Evolutionary conservation across 2,329 filamentous ascomycete genomes (phyloP).

Genomic region (Penicillium concentricum): DNA sequence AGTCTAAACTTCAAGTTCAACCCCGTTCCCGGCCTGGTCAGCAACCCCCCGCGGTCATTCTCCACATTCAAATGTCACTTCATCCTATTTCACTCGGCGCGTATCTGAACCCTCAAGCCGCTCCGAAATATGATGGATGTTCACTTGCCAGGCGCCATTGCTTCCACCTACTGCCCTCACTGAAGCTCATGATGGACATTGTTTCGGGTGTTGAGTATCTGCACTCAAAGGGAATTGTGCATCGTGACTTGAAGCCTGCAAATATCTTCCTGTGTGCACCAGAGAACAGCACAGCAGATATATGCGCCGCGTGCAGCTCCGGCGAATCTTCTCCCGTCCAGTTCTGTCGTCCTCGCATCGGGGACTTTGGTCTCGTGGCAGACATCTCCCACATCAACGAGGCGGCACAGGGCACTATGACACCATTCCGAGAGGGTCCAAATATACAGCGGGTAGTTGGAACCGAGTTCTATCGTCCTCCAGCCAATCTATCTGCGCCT

Average conservation of each 20-base stretch:
- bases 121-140: constrained; percentile 16
- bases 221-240: constrained; percentile 60
- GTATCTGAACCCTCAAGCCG: constrained; percentile 50
- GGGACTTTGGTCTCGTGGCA: constrained; percentile 66
- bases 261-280: constrained; percentile 63
- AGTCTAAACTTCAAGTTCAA: constrained; percentile 34
- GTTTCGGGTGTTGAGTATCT: constrained; percentile 65
- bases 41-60: constrained; percentile 45
- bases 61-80: constrained; percentile 69
- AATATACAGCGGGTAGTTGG: constrained; percentile 51
- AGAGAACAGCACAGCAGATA: constrained; percentile 48
- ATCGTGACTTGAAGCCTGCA: constrained; percentile 67
- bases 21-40: constrained; percentile 22
- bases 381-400: constrained; percentile 48
- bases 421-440: constrained; percentile 18
- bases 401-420: constrained; percentile 19
- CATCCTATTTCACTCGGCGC: constrained; percentile 62
- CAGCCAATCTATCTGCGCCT: constrained; percentile 21
- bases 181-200: constrained; percentile 59
- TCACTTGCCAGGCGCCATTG: constrained; percentile 52
- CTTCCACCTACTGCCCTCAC: constrained; percentile 59
- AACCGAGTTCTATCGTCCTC: constrained; percentile 62
- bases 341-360: constrained; percentile 61
- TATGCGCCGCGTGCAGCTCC: constrained; percentile 47
- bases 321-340: constrained; percentile 28